Evolutionary conservation across 306 rosid species (phyloP), one percentile per base, ranked within the genome.

Genomic region (Vachellia collinsii): DNA sequence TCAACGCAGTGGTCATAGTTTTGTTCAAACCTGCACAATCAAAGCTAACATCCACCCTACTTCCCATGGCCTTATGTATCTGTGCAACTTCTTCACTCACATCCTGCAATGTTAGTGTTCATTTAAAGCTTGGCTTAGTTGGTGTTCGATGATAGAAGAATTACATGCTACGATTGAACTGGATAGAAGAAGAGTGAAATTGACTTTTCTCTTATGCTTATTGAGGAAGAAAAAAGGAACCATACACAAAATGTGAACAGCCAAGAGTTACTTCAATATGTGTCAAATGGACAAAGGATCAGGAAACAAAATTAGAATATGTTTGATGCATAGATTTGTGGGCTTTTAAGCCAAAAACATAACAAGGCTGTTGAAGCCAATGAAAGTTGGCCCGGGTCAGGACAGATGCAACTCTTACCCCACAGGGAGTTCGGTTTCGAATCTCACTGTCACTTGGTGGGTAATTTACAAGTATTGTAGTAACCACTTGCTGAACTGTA

Each of bases 21-120:
- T 94, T 94, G 85, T 85, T 59, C 61, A 91, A 92, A 85, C 98
- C 98, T 41, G 88, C 98, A 88, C 97, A 94, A 63, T 94, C 98
- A 61, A 94, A 91, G 72, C 84, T 86, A 77, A 91, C 92, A 78
- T 94, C 91, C 62, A 92, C 75, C 61, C 80, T 84, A 72, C 72
- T 77, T 59, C 79, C 90, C 92, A 94, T 90, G 54, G 86, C 94
- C 53, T 87, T 84, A 0, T 81, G 83, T 83, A 94, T 94, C 79
- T 50, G 78, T 74, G 37, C 70, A 72, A 92, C 93, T 78, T 92
- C 97, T 82, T 87, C 88, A 48, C 58, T 81, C 36, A 94, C 86
- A 81, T 91, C 93, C 98, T 94, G 88, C 58, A 77, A 71, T 43
- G 5, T 8, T 3, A n/a, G 6, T 37, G 68, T 38, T 63, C 51